Percentiles rank a stretch among this genome's conserved stretches.
These are phyloP conservation scores for Suillus decipiens DNA, from an alignment of 768 basidiomycete species.

Conservation along the genomic window DNA sequence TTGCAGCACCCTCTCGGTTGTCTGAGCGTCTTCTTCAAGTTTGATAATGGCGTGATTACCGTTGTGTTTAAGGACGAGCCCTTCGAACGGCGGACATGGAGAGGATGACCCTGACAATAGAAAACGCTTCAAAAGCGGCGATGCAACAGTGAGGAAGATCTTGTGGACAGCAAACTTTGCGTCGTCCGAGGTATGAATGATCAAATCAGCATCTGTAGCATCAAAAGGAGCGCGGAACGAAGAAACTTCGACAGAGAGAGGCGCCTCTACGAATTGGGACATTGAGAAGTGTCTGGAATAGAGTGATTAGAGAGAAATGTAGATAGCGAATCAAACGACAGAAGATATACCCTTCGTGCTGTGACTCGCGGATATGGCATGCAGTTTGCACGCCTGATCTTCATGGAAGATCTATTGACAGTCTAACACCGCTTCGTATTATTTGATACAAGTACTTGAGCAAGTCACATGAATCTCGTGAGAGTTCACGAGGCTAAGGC, in stretches of 20 bases:
- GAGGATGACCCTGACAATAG: conserved; percentile 29
- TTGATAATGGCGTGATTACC: conserved; percentile 29
- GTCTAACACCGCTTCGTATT: conserved; percentile 4
- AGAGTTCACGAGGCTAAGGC: not conserved
- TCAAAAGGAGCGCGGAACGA: conserved; percentile 39
- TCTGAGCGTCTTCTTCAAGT: conserved; percentile 34
- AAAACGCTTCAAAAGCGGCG: conserved; percentile 40
- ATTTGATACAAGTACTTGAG: not conserved
- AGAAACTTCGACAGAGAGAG: conserved; percentile 29
- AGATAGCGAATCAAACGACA: not conserved
- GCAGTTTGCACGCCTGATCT: conserved; percentile 8
- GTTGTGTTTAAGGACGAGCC: conserved; percentile 24
- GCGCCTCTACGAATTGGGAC: conserved; percentile 30
- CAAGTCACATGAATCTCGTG: not conserved
- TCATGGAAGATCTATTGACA: conserved; percentile 1
- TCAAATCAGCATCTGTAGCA: conserved; percentile 41
- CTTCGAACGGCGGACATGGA: conserved; percentile 30
- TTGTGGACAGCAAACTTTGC: conserved; percentile 46
- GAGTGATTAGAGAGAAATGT: not conserved
- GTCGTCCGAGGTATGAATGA: conserved; percentile 44
- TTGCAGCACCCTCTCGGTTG: conserved; percentile 34
- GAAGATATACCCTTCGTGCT: conserved; percentile 4
- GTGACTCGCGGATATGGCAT: conserved; percentile 3
- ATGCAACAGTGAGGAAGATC: conserved; percentile 42
- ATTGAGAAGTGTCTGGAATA: conserved; percentile 16